phyloP scores from a whole-genome alignment of 2,329 filamentous ascomycete species.

The Aulographum hederae region DNA sequence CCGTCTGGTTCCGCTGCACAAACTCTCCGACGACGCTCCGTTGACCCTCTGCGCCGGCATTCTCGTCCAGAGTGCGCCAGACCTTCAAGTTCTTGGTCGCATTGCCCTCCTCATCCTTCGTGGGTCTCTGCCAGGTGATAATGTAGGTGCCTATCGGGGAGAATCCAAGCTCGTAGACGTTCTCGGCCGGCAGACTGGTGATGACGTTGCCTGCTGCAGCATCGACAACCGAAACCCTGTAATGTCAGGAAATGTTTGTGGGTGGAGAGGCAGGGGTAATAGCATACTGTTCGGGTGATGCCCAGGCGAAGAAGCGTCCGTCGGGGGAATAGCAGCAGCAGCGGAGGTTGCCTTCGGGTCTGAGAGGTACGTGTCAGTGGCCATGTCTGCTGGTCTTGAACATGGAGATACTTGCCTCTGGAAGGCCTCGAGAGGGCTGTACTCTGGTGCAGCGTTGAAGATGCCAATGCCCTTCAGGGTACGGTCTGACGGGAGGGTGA shows the following conservation, averaged over 20 bases:
- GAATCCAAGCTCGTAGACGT: conserved; percentile 89
- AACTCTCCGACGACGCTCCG: conserved; percentile 63
- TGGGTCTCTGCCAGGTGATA: conserved; percentile 89
- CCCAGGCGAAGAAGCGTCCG: conserved; percentile 92
- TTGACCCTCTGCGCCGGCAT: conserved; percentile 42
- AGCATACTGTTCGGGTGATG: conserved; percentile 53
- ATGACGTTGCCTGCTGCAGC: conserved; percentile 57
- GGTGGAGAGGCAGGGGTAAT: background rate
- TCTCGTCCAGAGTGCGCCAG: conserved; percentile 67
- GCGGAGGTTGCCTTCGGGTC: conserved; percentile 83
- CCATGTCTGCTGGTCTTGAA: no score
- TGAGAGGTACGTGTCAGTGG: conserved; percentile 16
- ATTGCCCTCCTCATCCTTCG: conserved; percentile 85
- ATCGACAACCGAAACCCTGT: conserved; percentile 66
- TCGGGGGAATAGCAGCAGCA: conserved; percentile 93
- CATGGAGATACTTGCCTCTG: conserved; percentile 34
- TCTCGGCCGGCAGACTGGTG: conserved; percentile 56
- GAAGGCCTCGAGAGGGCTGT: conserved; percentile 71
- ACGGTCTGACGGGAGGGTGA: conserved; percentile 38
- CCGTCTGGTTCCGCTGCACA: conserved; percentile 87
- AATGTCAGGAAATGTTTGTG: conserved; percentile 5
- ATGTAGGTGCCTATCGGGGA: conserved; percentile 83
- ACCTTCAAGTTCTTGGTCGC: conserved; percentile 94
- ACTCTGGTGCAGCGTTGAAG: conserved; percentile 78
- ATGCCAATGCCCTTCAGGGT: conserved; percentile 93